These are phyloP conservation scores for Taphrina communis DNA, from an alignment of 1,139 yeast species.

Conservation along the genomic window DNA sequence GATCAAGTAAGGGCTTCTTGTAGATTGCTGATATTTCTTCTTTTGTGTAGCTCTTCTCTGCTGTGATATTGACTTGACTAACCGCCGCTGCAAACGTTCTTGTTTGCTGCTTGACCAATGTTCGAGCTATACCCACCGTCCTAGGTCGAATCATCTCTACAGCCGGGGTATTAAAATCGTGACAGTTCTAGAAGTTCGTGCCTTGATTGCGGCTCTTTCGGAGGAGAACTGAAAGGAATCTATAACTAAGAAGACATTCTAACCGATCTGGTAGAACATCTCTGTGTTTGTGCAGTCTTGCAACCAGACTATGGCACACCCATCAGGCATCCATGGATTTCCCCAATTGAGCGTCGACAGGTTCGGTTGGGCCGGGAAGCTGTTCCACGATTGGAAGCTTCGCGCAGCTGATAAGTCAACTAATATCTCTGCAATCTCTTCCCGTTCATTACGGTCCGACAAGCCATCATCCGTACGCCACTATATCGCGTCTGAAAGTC, in stretches of 20 bases:
- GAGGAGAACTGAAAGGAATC: background rate
- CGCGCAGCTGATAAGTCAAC: background rate
- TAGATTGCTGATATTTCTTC: conserved; percentile 66
- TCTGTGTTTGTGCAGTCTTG: too few species aligned
- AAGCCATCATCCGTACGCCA: background rate
- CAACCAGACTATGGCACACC: background rate
- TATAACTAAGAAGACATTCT: background rate
- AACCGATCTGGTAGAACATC: background rate
- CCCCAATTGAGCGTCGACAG: background rate
- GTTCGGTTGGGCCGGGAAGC: conserved; percentile 8
- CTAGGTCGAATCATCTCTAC: conserved; percentile 5
- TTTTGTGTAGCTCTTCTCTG: conserved; percentile 59
- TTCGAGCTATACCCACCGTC: background rate
- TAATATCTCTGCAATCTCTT: background rate
- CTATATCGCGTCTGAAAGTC: conserved; percentile 4
- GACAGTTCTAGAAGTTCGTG: background rate
- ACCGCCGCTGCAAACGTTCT: conserved; percentile 21
- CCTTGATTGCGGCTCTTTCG: background rate
- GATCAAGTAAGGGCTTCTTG: conserved; percentile 65
- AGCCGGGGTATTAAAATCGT: background rate
- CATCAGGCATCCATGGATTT: background rate
- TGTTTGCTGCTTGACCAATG: background rate
- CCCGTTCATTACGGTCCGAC: background rate
- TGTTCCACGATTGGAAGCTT: background rate
- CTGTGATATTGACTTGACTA: background rate